A percentile compares a stretch with the other conserved stretches of the same genome.
Evolutionary conservation across 192 early-diverging fungal species (phyloP).

Genomic region (Coemansia sp.): DNA sequence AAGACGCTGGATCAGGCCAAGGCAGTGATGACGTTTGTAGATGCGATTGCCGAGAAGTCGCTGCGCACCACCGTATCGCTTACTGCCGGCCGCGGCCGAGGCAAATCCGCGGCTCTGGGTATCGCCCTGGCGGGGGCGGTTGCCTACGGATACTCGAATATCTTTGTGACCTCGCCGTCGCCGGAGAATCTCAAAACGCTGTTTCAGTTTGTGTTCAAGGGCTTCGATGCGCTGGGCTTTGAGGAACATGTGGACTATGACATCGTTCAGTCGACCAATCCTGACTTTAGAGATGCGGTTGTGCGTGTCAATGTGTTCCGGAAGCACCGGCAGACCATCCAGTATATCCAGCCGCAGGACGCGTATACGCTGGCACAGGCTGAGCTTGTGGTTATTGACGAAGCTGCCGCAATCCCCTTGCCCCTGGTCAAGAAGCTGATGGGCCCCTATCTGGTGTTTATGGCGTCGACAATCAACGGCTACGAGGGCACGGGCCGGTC

Average conservation of each 20-base stretch:
- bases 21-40: conserved; percentile 95
- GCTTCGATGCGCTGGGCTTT: conserved; percentile 96
- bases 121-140: conserved; percentile 92
- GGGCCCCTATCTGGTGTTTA: conserved; percentile 94
- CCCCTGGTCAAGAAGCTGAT: conserved; percentile 87
- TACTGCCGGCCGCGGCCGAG: conserved; percentile 94
- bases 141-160: conserved; percentile 98
- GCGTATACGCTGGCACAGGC: conserved; percentile 90
- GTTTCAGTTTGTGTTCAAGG: conserved; percentile 97
- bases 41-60: conserved; percentile 92
- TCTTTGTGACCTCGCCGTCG: conserved; percentile 96
- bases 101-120: conserved; percentile 95
- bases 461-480: conserved; percentile 99
- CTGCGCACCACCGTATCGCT: conserved; percentile 87
- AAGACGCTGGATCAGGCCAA: conserved; percentile 95
- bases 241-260: conserved; percentile 99
- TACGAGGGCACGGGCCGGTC: conserved; percentile 99
- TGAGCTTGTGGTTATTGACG: conserved; percentile 97
- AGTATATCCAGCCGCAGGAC: conserved; percentile 97
- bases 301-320: conserved; percentile 95
- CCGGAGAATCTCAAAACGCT: conserved; percentile 98
- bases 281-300: conserved; percentile 91
- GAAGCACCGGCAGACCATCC: conserved; percentile 95
- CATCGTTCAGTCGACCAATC: conserved; percentile 96
- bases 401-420: conserved; percentile 97